These are phyloP conservation scores for Chaetomiaceae sp. DNA, from an alignment of 2,329 filamentous ascomycete genomes.

Conservation along the genomic window DNA sequence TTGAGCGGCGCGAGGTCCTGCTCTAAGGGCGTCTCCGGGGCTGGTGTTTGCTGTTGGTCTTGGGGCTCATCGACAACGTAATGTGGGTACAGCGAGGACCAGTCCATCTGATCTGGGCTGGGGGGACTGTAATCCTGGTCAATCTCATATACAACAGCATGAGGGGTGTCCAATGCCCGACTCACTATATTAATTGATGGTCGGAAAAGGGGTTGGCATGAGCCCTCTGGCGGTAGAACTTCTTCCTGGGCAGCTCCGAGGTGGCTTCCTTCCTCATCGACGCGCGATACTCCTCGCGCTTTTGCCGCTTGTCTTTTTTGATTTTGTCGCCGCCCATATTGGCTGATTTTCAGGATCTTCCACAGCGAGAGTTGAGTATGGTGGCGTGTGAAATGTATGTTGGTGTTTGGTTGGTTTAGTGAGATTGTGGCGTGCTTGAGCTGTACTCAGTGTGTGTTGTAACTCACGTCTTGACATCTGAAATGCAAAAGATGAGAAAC, in stretches of 20 bases:
- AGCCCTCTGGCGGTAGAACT: conserved; percentile 91
- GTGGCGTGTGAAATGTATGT: too few species aligned
- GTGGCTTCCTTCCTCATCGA: conserved; percentile 47
- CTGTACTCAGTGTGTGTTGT: background rate
- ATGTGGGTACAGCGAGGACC: conserved; percentile 76
- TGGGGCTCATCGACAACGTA: conserved; percentile 46
- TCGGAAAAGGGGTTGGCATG: conserved; percentile 99
- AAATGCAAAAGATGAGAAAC: background rate
- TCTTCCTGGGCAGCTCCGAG: conserved; percentile 77
- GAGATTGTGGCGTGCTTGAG: too few species aligned
- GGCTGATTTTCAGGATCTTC: background rate
- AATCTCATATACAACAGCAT: background rate
- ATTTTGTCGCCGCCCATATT: conserved; percentile 37
- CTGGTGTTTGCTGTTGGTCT: conserved; percentile 25
- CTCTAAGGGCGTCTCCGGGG: conserved; percentile 9
- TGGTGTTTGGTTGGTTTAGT: too few species aligned
- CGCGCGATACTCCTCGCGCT: conserved; percentile 61
- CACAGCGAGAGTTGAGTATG: too few species aligned
- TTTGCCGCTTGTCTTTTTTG: conserved; percentile 53
- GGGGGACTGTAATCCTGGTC: conserved; percentile 54
- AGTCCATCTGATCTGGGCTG: conserved; percentile 82
- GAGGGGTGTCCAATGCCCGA: background rate
- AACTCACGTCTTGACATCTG: background rate
- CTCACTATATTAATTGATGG: conserved; percentile 74
- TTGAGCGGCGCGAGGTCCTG: conserved; percentile 20